A percentile compares a stretch with the other conserved stretches of the same genome.
These are phyloP conservation scores for Hypoxylon sp. DNA, from an alignment of 2,329 filamentous ascomycete genomes.

Conservation along the genomic window DNA sequence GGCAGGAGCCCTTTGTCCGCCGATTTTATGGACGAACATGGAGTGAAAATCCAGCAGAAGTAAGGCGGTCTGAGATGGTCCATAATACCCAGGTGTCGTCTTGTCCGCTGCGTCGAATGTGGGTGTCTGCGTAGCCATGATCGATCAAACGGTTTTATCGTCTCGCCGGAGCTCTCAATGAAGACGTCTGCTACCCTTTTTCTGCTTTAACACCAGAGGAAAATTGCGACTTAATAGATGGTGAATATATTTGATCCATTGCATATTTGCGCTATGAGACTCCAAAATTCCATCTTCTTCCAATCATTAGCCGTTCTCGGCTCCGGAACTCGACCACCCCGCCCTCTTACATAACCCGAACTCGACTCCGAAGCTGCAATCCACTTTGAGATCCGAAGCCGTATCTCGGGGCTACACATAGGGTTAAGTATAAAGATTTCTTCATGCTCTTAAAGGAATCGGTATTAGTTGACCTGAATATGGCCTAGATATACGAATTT, in stretches of 20 bases:
- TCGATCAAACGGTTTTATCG: neutral
- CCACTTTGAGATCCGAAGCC: neutral
- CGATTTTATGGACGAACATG: neutral
- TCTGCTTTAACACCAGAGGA: neutral
- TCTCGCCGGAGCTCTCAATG: neutral
- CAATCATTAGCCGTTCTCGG: neutral
- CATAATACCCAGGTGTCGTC: constrained; percentile 6
- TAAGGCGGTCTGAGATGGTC: constrained; percentile 13
- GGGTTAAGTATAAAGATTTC: neutral
- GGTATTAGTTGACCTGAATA: neutral
- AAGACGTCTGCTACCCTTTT: neutral
- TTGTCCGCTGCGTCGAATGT: constrained; percentile 9
- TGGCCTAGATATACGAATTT: too few relatives aligned
- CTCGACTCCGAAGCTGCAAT: neutral
- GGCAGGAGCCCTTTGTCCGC: neutral
- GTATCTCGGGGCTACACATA: neutral
- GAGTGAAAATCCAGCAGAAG: constrained; percentile 16
- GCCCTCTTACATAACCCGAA: neutral
- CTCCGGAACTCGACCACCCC: too few relatives aligned
- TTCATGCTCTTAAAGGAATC: neutral
- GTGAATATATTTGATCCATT: neutral
- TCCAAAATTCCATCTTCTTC: neutral
- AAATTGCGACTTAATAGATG: neutral
- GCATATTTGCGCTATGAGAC: neutral
- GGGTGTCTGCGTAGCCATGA: neutral